These are phyloP conservation scores for Syncephalastrum racemosum DNA, from an alignment of 371 early-diverging fungal species.

Conservation along the genomic window DNA sequence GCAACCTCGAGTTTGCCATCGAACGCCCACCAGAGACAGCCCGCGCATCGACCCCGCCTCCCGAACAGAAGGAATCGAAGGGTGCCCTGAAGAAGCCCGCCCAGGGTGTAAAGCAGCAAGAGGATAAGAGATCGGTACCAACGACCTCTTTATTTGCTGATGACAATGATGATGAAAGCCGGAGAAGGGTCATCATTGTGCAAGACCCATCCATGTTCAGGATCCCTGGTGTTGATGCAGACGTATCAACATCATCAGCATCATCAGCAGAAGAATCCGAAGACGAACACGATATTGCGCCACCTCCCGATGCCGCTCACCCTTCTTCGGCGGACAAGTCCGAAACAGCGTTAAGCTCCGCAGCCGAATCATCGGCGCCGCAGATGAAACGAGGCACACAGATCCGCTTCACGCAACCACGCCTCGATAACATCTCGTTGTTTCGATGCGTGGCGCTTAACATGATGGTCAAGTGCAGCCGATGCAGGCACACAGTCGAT, in stretches of 20 bases:
- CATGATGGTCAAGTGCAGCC: constrained; percentile 66
- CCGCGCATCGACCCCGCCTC: constrained; percentile 4
- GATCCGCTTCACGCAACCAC: constrained; percentile 61
- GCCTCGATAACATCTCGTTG: constrained; percentile 63
- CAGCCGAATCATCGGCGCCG: neutral
- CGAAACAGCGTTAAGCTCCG: neutral
- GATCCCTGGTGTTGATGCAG: constrained; percentile 5
- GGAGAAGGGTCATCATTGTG: constrained; percentile 34
- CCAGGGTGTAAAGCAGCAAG: neutral
- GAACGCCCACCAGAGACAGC: constrained; percentile 19
- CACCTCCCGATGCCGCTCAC: no score
- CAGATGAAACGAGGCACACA: constrained; percentile 64
- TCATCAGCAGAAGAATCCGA: constrained; percentile 12
- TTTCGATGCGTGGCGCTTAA: constrained; percentile 60
- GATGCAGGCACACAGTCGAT: constrained; percentile 69
- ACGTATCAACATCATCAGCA: no score
- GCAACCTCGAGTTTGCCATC: constrained; percentile 36
- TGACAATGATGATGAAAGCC: constrained; percentile 17
- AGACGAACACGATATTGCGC: constrained; percentile 15
- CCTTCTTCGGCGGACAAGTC: neutral
- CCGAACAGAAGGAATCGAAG: constrained; percentile 1
- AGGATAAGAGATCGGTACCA: neutral
- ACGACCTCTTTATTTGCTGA: neutral
- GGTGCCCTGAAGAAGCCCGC: no score
- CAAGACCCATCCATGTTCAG: constrained; percentile 28